These are phyloP conservation scores for Colletotrichum musicola DNA, from an alignment of 2,329 filamentous ascomycete genomes.

Conservation along the genomic window DNA sequence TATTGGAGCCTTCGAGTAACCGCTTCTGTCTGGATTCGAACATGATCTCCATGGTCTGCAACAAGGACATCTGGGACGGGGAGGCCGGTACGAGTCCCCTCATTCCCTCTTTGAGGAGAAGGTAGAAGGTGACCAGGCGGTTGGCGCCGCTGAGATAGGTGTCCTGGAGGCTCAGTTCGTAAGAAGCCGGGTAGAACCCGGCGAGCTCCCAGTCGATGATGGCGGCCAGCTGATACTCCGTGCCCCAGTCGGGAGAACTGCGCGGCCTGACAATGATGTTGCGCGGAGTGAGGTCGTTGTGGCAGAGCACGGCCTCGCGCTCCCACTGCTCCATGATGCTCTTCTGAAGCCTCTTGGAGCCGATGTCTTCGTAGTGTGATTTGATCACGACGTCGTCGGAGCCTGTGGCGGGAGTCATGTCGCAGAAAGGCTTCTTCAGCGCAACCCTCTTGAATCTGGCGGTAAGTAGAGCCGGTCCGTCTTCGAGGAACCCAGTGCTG, in stretches of 20 bases:
- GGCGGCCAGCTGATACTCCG: conserved; percentile 6
- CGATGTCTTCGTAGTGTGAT: background rate
- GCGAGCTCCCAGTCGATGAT: conserved; percentile 7
- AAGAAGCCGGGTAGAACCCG: conserved; percentile 9
- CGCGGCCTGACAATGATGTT: conserved; percentile 6
- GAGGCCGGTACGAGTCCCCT: background rate
- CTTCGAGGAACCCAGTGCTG: background rate
- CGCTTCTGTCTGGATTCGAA: conserved; percentile 10
- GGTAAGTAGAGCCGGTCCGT: background rate
- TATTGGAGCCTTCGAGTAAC: background rate
- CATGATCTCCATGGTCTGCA: background rate
- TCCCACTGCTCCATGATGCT: conserved; percentile 1
- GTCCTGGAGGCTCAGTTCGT: conserved; percentile 7
- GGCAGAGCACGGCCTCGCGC: conserved; percentile 7
- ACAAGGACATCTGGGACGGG: background rate
- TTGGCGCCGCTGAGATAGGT: conserved; percentile 13
- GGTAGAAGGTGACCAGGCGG: conserved; percentile 8
- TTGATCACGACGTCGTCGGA: background rate
- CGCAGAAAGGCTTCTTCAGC: background rate
- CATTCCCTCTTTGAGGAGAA: conserved; percentile 1
- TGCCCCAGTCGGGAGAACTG: background rate
- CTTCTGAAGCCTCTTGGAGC: background rate
- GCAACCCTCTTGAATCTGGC: background rate
- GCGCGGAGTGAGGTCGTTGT: conserved; percentile 21
- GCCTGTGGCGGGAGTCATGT: background rate